phyloP scores from a whole-genome alignment of 2,329 filamentous ascomycete species.

The Chalaropsis ovoidea region DNA sequence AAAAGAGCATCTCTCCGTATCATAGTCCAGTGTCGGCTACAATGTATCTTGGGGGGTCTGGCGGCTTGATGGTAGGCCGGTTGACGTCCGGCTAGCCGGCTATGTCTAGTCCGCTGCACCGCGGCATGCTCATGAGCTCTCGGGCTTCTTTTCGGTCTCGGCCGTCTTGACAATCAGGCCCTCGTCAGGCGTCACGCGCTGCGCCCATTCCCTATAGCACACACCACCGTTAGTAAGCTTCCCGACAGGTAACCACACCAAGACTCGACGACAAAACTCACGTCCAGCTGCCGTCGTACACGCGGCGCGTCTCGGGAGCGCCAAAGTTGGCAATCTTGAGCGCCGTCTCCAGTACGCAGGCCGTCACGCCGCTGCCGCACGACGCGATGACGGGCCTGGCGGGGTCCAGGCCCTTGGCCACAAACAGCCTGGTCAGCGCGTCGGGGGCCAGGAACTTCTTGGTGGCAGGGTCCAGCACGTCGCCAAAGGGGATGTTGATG shows the following conservation, averaged over 20 bases:
- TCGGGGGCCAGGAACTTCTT: constrained; percentile 67
- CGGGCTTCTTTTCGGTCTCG: constrained; percentile 22
- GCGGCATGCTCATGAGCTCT: background rate
- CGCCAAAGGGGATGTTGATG: constrained; percentile 68
- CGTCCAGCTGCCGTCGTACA: constrained; percentile 98
- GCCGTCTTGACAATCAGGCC: constrained; percentile 49
- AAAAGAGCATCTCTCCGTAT: background rate
- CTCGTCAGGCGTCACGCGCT: constrained; percentile 51
- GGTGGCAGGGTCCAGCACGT: constrained; percentile 69
- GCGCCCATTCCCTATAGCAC: constrained; percentile 52
- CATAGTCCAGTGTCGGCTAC: background rate
- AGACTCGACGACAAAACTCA: constrained; percentile 42
- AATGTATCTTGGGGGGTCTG: background rate
- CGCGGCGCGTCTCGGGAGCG: constrained; percentile 52
- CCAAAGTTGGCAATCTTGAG: constrained; percentile 69
- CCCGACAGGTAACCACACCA: constrained; percentile 1
- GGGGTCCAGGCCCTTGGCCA: constrained; percentile 68
- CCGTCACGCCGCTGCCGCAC: constrained; percentile 91
- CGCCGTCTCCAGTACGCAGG: constrained; percentile 80
- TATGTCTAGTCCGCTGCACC: background rate
- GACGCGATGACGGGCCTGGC: constrained; percentile 72
- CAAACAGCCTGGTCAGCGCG: constrained; percentile 64
- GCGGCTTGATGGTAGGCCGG: too few relatives aligned
- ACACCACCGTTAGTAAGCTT: constrained; percentile 29
- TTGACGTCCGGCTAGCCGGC: too few relatives aligned